A percentile compares a stretch with the other conserved stretches of the same genome.
These are phyloP conservation scores for Lipomyces chichibuensis DNA, from an alignment of 805 yeast species.

Conservation along the genomic window DNA sequence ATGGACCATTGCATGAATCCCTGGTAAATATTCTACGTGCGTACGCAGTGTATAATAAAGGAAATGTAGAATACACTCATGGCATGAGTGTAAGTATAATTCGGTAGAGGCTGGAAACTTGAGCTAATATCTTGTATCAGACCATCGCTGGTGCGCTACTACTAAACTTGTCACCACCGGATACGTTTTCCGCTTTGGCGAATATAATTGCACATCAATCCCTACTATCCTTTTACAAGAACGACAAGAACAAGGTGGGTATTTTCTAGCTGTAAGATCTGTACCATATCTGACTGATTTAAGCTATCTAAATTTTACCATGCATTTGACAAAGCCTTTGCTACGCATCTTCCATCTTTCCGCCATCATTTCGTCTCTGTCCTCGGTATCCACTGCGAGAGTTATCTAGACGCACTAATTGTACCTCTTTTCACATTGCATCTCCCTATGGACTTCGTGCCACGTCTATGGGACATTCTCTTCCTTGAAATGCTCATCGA, in stretches of 20 bases:
- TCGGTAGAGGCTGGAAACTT: too few species aligned
- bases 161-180: constrained; percentile 45
- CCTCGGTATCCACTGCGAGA: constrained; percentile 49
- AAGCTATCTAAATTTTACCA: constrained; percentile 47
- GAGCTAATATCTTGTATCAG: constrained; percentile 4
- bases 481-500: constrained; percentile 53
- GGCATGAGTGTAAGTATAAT: constrained; percentile 43
- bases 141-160: constrained; percentile 50
- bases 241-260: constrained; percentile 39
- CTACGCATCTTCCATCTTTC: constrained; percentile 51
- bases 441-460: constrained; percentile 52
- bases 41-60: constrained; percentile 39
- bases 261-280: neutral
- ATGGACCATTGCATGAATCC: constrained; percentile 44
- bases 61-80: constrained; percentile 41
- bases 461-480: constrained; percentile 59
- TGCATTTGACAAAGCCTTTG: constrained; percentile 55
- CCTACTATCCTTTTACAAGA: constrained; percentile 42
- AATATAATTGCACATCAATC: constrained; percentile 48
- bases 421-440: constrained; percentile 51
- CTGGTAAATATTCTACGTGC: constrained; percentile 46
- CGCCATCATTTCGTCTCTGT: constrained; percentile 54
- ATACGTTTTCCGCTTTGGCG: constrained; percentile 49
- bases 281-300: neutral
- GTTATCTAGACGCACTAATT: constrained; percentile 51